Base-by-base conservation (phyloP, 805 yeast genomes). In the Cyberlindnera nakhonratchasimensis region DNA sequence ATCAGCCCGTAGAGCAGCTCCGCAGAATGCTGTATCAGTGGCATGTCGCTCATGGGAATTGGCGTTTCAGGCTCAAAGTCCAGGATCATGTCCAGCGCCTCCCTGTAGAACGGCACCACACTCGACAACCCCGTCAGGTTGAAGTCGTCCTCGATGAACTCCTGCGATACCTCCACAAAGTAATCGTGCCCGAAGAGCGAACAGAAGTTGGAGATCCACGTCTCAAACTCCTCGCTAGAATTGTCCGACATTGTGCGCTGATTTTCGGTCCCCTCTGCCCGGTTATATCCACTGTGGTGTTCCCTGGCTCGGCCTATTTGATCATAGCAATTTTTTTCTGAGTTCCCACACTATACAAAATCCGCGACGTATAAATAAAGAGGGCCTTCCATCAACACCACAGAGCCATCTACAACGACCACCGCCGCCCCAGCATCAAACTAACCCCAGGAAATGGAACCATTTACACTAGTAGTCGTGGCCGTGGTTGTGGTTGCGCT, bases 91-190 rank as follows among this genome's bases (percentile, higher is more conserved):
- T 91, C 96, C 48, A 91, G 67, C 2, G 98, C 96, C 58, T 89
- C 96, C 57, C 91, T 71, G 63, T 90, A 93, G 60, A 82, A 86
- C 4, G 97, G 96, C 9, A 93, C 96, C 45, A 86, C 79, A 51
- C 82, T 75, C 24, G 84, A 74, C 39, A 93, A 72, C 1, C 98
- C 97, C 1, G 98, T 90, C 56, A 93, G 72, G 61, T 93, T 93
- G 72, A 93, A 93, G 53, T 93, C 98, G 64, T 93, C 99, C 55
- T 90, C 97, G 47, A 93, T 87, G 63, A 89, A 93, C 37, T 88
- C 96, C 36, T 86, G 88, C 1, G 89, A 75, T 6, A 93, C 96
- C 53, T 90, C 95, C 33, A 90, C 95, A 63, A 89, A 89, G 62
- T 82, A 91, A 59, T 93, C 95, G 59, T 88, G 79, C 24, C 79